Evolutionary conservation across 768 basidiomycete species (phyloP).

Genomic region (Strobilomyces dryophilus): DNA sequence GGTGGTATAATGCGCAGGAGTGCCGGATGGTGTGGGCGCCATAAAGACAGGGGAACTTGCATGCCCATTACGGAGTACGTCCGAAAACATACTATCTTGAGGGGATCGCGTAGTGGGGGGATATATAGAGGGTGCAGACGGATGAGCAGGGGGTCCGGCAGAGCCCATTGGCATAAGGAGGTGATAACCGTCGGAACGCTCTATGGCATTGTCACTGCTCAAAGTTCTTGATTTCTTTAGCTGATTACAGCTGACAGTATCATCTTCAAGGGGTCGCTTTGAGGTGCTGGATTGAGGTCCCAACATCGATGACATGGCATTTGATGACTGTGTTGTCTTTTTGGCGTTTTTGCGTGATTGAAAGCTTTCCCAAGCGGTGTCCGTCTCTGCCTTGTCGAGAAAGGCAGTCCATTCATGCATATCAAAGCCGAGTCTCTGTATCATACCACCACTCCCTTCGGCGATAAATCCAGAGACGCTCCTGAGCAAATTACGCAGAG

Average conservation of each 20-base stretch:
- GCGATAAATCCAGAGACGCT: slow-evolving; percentile 79
- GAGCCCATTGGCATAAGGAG: slow-evolving; percentile 54
- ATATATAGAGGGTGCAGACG: slow-evolving; percentile 40
- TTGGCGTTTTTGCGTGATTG: slow-evolving; percentile 55
- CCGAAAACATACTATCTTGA: slow-evolving; percentile 55
- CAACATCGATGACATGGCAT: slow-evolving; percentile 29
- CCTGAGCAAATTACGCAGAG: slow-evolving; percentile 73
- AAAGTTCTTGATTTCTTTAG: slow-evolving; percentile 50
- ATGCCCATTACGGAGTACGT: slow-evolving; percentile 51
- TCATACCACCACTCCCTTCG: slow-evolving; percentile 75
- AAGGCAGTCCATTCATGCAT: slow-evolving; percentile 74
- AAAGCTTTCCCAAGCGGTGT: slow-evolving; percentile 90
- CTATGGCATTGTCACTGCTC: slow-evolving; percentile 41
- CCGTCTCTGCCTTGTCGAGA: slow-evolving; percentile 84
- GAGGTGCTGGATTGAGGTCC: slow-evolving; percentile 18
- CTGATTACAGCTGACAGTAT: slow-evolving; percentile 20
- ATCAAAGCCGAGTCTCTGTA: slow-evolving; percentile 79
- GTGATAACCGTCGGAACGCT: slow-evolving; percentile 43
- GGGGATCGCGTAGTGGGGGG: slow-evolving; percentile 38
- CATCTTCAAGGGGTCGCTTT: slow-evolving; percentile 32
- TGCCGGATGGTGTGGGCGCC: slow-evolving; percentile 39
- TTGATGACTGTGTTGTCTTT: slow-evolving; percentile 29
- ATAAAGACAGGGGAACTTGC: slow-evolving; percentile 61
- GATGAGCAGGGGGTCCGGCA: slow-evolving; percentile 31
- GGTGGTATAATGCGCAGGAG: slow-evolving; percentile 42